These are phyloP conservation scores for Mycothermus thermophilus DNA, from an alignment of 495 filamentous ascomycete species.

Conservation along the genomic window DNA sequence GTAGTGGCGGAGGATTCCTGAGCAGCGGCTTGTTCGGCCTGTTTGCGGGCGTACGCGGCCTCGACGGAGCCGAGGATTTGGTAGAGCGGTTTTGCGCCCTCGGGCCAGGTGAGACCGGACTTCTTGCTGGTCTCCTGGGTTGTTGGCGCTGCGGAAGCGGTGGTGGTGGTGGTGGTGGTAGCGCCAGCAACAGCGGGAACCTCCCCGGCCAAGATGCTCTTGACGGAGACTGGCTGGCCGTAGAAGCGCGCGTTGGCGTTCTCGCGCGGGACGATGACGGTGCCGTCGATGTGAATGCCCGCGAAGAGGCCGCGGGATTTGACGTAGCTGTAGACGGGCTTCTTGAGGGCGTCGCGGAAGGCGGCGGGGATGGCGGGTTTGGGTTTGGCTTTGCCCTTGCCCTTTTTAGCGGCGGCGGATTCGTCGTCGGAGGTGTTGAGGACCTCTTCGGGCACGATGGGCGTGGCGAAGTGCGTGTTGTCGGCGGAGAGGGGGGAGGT, in stretches of 20 bases:
- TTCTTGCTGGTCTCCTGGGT: no score
- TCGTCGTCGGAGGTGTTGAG: conserved; percentile 5
- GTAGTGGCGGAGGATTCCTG: no score
- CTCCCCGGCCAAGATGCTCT: conserved; percentile 55
- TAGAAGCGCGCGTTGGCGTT: conserved; percentile 73
- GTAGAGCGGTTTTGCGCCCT: conserved; percentile 9
- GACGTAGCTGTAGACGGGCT: conserved; percentile 67
- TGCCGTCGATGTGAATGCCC: conserved; percentile 65
- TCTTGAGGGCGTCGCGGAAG: conserved; percentile 18
- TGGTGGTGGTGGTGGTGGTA: no score
- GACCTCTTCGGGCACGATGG: conserved; percentile 1
- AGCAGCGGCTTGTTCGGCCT: no score
- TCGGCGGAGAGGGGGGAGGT: conserved; percentile 7
- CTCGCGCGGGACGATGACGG: conserved; percentile 61
- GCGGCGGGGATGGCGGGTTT: conserved; percentile 12
- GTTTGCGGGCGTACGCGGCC: conserved; percentile 14
- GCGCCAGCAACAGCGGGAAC: no score
- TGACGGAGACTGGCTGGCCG: conserved; percentile 45
- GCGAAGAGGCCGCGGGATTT: conserved; percentile 70
- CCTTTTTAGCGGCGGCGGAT: background rate
- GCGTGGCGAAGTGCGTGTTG: conserved; percentile 9
- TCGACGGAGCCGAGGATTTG: conserved; percentile 18
- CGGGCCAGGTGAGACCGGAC: no score
- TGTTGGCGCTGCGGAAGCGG: no score
- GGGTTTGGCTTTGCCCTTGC: conserved; percentile 1